Base-by-base conservation (phyloP, 2,329 filamentous ascomycete genomes). In the Talaromyces verruculosus region DNA sequence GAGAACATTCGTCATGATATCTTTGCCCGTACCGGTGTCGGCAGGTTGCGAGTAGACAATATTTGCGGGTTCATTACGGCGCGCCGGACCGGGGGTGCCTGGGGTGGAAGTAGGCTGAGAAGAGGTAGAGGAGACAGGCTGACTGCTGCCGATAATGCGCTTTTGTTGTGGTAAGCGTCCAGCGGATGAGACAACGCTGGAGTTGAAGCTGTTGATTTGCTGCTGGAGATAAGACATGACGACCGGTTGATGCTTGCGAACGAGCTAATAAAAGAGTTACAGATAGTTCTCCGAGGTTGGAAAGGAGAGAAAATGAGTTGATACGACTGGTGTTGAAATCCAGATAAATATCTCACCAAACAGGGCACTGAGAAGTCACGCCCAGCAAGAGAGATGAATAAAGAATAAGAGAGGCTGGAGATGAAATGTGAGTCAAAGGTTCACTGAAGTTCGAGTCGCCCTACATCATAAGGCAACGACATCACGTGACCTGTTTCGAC, bases 1-100 rank as follows among this genome's bases (percentile, higher is more conserved):
- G 66, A 90, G 87, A 75, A 97, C 89, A 77, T 96, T 91, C 13
- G 93, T 96, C 82, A 92, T 89, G 76, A 95, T 88, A 77, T 94
- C 90, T 67, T 85, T 85, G 70, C 93, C 92, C 62, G 89, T 91
- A 74, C 89, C 90, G 17, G 88, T 91, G 73, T 89, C 88, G 69
- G 86, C 85, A 22, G 91, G 91, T 80, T 93, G 91, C 65, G 91
- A 93, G 79, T 89, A 94, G 63, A 91, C 77, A 49, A 79, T 78
- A 49, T 80, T 78, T 5, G 73, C 72, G 72, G 85, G 85, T 59
- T 87, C 84, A 8, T 88, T 85, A 74, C 91, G 91, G 67, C 83
- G 81, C 72, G 88, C 30, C 57, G 78, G 76, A 65, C 67, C 64
- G 5, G 76, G 75, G 6, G 76, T 78, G 6, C 76, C 69, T 25